phyloP scores from a whole-genome alignment of 371 early-diverging fungal species.

The Circinella umbellata region DNA sequence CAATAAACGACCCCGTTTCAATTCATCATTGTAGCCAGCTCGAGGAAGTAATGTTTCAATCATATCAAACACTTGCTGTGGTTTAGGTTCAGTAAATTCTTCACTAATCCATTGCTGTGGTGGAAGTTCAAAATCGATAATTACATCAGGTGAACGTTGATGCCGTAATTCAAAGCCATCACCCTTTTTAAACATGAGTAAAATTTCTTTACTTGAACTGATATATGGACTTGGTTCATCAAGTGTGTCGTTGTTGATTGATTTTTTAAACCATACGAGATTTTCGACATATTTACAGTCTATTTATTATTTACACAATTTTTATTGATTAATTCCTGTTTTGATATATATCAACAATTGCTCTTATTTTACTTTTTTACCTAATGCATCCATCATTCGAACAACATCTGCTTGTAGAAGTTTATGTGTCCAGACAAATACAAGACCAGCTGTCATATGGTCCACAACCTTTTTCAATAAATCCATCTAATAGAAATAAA shows the following conservation, averaged over 20 bases:
- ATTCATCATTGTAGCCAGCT: slow-evolving; percentile 45
- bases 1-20: slow-evolving; percentile 54
- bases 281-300: slow-evolving; percentile 72
- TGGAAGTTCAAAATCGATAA: slow-evolving; percentile 65
- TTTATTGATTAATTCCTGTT: not conserved
- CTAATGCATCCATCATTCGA: slow-evolving; percentile 57
- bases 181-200: slow-evolving; percentile 71
- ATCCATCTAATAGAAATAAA: slow-evolving; percentile 25
- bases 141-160: slow-evolving; percentile 68
- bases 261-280: slow-evolving; percentile 69
- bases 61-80: slow-evolving; percentile 61
- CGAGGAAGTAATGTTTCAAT: slow-evolving; percentile 68
- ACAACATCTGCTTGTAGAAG: slow-evolving; percentile 63
- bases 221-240: slow-evolving; percentile 57
- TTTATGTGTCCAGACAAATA: slow-evolving; percentile 71
- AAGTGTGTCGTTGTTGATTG: slow-evolving; percentile 53
- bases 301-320: slow-evolving; percentile 10
- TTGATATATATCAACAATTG: not conserved
- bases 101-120: slow-evolving; percentile 56
- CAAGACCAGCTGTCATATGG: slow-evolving; percentile 59
- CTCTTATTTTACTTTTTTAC: slow-evolving; percentile 30
- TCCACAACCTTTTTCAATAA: slow-evolving; percentile 53
- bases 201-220: slow-evolving; percentile 56
- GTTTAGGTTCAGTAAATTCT: slow-evolving; percentile 66
- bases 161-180: slow-evolving; percentile 69